Percentiles rank a stretch among this genome's conserved stretches.
Conservation (phyloP, 139 green algal genomes). For the Chlamydomonas sp. region DNA sequence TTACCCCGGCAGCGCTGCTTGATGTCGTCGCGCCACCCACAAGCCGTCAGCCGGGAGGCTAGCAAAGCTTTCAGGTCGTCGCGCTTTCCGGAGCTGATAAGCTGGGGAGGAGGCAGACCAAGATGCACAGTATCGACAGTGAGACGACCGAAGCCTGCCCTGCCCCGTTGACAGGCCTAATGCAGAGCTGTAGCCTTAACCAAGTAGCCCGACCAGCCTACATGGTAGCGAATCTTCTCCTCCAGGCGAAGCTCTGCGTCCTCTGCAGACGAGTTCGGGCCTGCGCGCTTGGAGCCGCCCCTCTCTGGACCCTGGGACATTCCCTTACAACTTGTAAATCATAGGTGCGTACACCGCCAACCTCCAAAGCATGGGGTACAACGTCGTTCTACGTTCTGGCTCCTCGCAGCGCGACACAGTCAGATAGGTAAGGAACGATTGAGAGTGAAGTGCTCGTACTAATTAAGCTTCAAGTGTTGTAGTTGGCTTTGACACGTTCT, state of each 20-base stretch:
- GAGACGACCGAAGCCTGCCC: no score
- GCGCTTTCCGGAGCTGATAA: slow-evolving; percentile 54
- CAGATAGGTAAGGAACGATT: no score
- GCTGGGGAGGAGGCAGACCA: slow-evolving; percentile 11
- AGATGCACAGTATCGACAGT: background rate
- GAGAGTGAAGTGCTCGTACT: no score
- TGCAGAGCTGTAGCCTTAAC: no score
- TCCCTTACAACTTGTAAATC: background rate
- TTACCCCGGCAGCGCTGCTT: slow-evolving; percentile 58
- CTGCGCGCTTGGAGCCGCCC: slow-evolving; percentile 16
- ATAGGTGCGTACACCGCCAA: background rate
- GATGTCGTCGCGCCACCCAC: slow-evolving; percentile 74
- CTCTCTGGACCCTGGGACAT: slow-evolving; percentile 34
- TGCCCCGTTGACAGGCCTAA: no score
- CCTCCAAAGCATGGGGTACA: no score
- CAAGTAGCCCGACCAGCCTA: background rate
- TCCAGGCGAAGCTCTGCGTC: slow-evolving; percentile 31
- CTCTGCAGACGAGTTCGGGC: background rate
- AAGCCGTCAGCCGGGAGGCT: slow-evolving; percentile 59
- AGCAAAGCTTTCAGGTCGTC: slow-evolving; percentile 69
- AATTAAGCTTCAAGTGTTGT: no score
- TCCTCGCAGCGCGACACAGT: no score
- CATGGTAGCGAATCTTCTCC: slow-evolving; percentile 47
- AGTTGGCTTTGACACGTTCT: no score
- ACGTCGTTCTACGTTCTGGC: no score